These are phyloP conservation scores for Aspergillus coremiiformis DNA, from an alignment of 495 filamentous ascomycete species.

Conservation along the genomic window DNA sequence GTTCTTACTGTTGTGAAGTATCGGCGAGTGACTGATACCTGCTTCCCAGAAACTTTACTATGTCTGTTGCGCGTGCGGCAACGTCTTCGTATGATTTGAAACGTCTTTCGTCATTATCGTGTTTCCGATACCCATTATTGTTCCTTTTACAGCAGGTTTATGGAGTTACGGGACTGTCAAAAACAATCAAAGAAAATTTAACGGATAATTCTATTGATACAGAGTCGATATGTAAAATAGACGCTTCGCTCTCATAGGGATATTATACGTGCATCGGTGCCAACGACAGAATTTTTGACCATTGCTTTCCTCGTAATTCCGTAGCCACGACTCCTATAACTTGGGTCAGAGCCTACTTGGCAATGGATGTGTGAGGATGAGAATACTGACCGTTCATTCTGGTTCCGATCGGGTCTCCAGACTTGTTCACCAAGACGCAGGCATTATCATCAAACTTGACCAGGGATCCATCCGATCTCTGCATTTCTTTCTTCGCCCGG, in stretches of 20 bases:
- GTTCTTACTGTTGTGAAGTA: neutral
- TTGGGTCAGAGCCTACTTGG: slow-evolving; percentile 21
- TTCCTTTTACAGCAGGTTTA: slow-evolving; percentile 18
- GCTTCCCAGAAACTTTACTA: slow-evolving; percentile 85
- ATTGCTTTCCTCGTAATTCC: slow-evolving; percentile 80
- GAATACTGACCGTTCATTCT: slow-evolving; percentile 67
- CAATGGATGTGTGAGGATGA: neutral
- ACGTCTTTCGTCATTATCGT: slow-evolving; percentile 10
- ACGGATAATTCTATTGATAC: slow-evolving; percentile 26
- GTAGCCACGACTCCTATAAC: slow-evolving; percentile 67
- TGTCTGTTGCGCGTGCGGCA: slow-evolving; percentile 87
- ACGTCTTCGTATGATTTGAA: slow-evolving; percentile 62
- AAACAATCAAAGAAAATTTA: slow-evolving; percentile 8
- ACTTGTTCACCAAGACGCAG: slow-evolving; percentile 95
- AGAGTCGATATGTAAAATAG: slow-evolving; percentile 25
- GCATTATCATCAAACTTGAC: slow-evolving; percentile 97
- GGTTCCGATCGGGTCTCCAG: slow-evolving; percentile 89
- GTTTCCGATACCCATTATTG: slow-evolving; percentile 32
- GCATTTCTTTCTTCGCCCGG: slow-evolving; percentile 77
- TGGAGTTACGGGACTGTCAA: slow-evolving; percentile 21
- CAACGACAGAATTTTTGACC: slow-evolving; percentile 96
- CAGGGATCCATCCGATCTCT: slow-evolving; percentile 77
- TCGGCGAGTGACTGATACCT: neutral
- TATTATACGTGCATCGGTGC: slow-evolving; percentile 83
- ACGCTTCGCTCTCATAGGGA: slow-evolving; percentile 29